A percentile compares a stretch with the other conserved stretches of the same genome.
These are phyloP conservation scores for Zizania latifolia DNA, from an alignment of 176 grass and related monocot species.

Conservation along the genomic window DNA sequence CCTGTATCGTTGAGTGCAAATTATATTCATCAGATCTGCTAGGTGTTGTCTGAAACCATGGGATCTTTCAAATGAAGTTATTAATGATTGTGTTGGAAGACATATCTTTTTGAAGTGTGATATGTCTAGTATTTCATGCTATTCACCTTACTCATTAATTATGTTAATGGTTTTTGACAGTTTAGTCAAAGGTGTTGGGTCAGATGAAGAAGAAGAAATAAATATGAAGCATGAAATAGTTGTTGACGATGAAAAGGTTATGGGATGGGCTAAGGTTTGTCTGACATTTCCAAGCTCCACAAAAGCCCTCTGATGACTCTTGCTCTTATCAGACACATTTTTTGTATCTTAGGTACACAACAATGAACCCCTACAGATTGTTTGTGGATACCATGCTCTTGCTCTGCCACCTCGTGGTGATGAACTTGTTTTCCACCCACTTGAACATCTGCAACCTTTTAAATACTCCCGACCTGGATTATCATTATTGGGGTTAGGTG, in stretches of 20 bases:
- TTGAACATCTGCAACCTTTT: slow-evolving; percentile 84
- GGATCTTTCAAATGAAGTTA: neutral
- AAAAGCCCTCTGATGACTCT: slow-evolving; percentile 16
- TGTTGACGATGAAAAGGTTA: slow-evolving; percentile 88
- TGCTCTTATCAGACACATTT: slow-evolving; percentile 25
- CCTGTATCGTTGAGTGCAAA: slow-evolving; percentile 9
- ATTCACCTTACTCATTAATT: slow-evolving; percentile 21
- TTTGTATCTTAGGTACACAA: slow-evolving; percentile 69
- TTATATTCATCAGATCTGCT: neutral
- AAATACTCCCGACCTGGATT: slow-evolving; percentile 69
- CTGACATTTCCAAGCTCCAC: slow-evolving; percentile 16
- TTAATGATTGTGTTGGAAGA: slow-evolving; percentile 1
- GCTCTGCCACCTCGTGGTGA: slow-evolving; percentile 66
- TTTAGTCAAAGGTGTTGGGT: slow-evolving; percentile 67
- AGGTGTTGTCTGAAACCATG: slow-evolving; percentile 3
- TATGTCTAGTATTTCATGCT: neutral
- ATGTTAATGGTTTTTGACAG: slow-evolving; percentile 51
- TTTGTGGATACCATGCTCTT: slow-evolving; percentile 93
- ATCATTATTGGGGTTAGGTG: slow-evolving; percentile 53
- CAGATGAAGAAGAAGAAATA: slow-evolving; percentile 81
- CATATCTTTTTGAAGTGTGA: slow-evolving; percentile 12
- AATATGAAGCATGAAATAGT: slow-evolving; percentile 49
- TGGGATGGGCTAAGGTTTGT: slow-evolving; percentile 96
- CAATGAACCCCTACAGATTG: slow-evolving; percentile 88
- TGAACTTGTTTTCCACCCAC: slow-evolving; percentile 86